Base-by-base conservation (phyloP, 331 rosid genomes). In the Telfairia occidentalis region DNA sequence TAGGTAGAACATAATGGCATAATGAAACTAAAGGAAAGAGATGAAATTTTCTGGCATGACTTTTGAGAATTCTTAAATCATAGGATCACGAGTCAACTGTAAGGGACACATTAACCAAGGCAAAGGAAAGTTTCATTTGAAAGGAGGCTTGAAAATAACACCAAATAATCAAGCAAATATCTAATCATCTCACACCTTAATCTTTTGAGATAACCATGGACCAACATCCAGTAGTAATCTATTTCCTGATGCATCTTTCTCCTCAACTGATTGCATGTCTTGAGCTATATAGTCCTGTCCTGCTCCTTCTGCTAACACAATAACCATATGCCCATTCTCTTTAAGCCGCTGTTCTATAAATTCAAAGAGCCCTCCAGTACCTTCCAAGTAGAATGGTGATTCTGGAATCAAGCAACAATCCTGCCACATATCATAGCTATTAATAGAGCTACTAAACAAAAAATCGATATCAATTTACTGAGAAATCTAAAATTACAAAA, bases 381-480 rank as follows among this genome's bases (percentile, higher is more conserved):
- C 98, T 82, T 94, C 97, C 80, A 89, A 89, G 83, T 84, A 91
- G 86, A 94, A 94, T 29, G 97, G 92, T 71, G 96, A 89, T 87
- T 94, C 98, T 43, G 98, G 97, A 88, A 94, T 87, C 89, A 94
- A 85, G 87, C 98, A 91, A 83, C 98, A 94, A 84, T 91, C 97
- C 98, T 91, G 92, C 87, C 81, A 86, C 78, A 88, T 72, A 48
- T 50, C 67, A 79, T 58, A 40, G 80, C 69, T 50, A 79, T 88
- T 32, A 86, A 82, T 38, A 73, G 75, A 42, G 58, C 58, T 66
- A 43, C 38, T 28, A 35, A 18, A 50, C 49, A 48, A 19, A 45
- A 28, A 45, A 13, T 49, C 18, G 52, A 53, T 30, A 70, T 32
- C 21, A 32, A 15, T 43, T 66, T 24, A 7, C 53, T 65, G 55